Evolutionary conservation across 148 eudicot species (phyloP), one percentile per base, ranked within the genome.

Genomic region (Silene latifolia): DNA sequence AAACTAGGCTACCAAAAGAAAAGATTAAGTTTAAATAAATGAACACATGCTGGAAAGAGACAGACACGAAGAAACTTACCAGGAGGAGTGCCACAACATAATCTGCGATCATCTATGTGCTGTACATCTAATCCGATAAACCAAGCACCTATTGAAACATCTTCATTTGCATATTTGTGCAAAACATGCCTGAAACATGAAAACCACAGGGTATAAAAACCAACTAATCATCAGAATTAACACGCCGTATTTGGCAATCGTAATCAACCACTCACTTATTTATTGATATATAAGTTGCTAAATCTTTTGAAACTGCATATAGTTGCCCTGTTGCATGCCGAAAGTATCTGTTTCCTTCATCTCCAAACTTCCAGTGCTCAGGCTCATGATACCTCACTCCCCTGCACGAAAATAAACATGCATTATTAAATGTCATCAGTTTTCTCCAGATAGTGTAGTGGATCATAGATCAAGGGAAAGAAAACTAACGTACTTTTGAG

Each of bases 61-160:
- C 12, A 39, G n/a, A 29, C 15, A 23, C 10, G 7, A 51, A 51
- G 17, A 51, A 51, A 10, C 58, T 23, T 72, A 88, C 98, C 98
- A 66, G 98, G 97, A 62, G 92, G 91, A 25, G 97, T 93, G 57
- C 98, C 98, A 59, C 98, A 93, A 42, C 98, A 93, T 94, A 93
- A 84, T 54, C 91, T 80, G 42, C 88, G 90, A 5, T 91, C 96
- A 57, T 93, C 89, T 0, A 93, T 84, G 65, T 93, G 96, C 69
- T 93, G 86, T 13, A 93, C 97, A 73, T 93, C 97, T 80, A 93
- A 86, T 12, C 98, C 98, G 20, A 93, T 82, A 47, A 93, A 71
- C 98, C 98, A 93, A n/a, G 98, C 67, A 0, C 98, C 98, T 39
- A 93, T 78, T 7, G 98, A 88, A 32, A 93, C 98, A 27, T 93